These are phyloP conservation scores for Ophiostoma fasciatum DNA, from an alignment of 2,329 filamentous ascomycete species.

Conservation along the genomic window DNA sequence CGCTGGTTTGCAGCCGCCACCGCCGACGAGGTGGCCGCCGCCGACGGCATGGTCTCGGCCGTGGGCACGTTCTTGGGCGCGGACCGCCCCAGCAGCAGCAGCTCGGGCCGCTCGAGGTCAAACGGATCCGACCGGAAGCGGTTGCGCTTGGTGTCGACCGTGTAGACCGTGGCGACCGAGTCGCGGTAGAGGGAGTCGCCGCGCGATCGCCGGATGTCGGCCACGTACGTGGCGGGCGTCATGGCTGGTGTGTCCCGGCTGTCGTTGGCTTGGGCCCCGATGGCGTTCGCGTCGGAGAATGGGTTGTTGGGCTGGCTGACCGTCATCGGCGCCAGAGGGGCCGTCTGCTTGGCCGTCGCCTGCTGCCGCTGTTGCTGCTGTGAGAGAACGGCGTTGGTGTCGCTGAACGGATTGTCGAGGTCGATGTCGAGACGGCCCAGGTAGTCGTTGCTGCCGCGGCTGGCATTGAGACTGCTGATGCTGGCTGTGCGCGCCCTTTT, in stretches of 20 bases:
- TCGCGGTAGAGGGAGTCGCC: slow-evolving; percentile 29
- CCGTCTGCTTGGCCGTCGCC: too few species aligned
- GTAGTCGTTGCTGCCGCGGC: slow-evolving; percentile 6
- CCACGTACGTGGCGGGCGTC: slow-evolving; percentile 26
- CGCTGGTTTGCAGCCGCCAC: too few species aligned
- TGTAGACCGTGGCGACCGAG: slow-evolving; percentile 25
- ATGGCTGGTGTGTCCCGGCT: slow-evolving; percentile 11
- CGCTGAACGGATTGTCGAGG: slow-evolving; percentile 30
- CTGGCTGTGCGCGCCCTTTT: slow-evolving; percentile 3
- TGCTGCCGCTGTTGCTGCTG: too few species aligned
- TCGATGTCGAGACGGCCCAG: slow-evolving; percentile 13
- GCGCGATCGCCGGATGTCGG: slow-evolving; percentile 34
- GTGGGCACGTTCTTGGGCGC: slow-evolving; percentile 12
- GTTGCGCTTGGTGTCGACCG: slow-evolving; percentile 25
- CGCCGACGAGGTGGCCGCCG: slow-evolving; percentile 10
- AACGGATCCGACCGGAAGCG: slow-evolving; percentile 51
- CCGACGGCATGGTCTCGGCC: slow-evolving; percentile 16
- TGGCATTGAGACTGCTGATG: background rate
- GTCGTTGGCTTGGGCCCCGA: too few species aligned
- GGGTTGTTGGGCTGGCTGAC: slow-evolving; percentile 24
- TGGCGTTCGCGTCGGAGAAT: slow-evolving; percentile 34
- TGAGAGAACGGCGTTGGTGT: too few species aligned
- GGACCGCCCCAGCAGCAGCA: slow-evolving; percentile 20
- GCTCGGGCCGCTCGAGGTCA: slow-evolving; percentile 42
- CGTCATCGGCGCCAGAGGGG: slow-evolving; percentile 21